Conservation (phyloP, 2,329 filamentous ascomycete genomes). For the Alternaria sp. region DNA sequence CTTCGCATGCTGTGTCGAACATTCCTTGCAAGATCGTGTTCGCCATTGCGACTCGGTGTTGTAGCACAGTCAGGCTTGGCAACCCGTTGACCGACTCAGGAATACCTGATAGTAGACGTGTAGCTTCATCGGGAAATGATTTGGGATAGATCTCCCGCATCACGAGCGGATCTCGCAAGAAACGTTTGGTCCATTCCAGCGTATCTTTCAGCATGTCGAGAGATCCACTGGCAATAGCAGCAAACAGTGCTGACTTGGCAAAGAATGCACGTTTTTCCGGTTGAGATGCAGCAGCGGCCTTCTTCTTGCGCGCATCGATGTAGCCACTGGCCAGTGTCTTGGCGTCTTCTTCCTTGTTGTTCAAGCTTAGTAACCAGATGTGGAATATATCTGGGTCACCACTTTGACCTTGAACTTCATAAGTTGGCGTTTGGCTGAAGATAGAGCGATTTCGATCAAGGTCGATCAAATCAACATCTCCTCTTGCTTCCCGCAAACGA, state of each 20-base stretch:
- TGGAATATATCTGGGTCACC: conserved; percentile 27
- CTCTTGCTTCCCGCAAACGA: conserved; percentile 25
- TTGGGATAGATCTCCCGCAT: conserved; percentile 1
- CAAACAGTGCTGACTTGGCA: conserved; percentile 35
- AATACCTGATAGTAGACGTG: conserved; percentile 6
- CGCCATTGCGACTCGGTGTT: conserved; percentile 24
- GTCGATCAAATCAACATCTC: conserved; percentile 21
- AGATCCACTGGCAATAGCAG: conserved; percentile 43
- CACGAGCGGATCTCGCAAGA: conserved; percentile 42
- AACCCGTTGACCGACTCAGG: not conserved
- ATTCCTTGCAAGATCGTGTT: conserved; percentile 38
- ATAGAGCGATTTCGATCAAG: conserved; percentile 5
- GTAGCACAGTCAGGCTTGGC: conserved; percentile 8
- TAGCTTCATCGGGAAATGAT: not conserved
- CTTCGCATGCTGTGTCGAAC: conserved; percentile 37
- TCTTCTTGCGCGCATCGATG: conserved; percentile 28
- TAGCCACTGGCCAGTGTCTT: conserved; percentile 7
- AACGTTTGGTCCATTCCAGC: conserved; percentile 46
- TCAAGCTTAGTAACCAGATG: conserved; percentile 15
- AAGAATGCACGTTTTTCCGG: conserved; percentile 37
- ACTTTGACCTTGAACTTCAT: not conserved
- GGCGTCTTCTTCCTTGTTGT: conserved; percentile 15
- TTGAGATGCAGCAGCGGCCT: conserved; percentile 27
- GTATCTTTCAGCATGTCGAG: conserved; percentile 37
- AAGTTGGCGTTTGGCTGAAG: not conserved